Conservation (phyloP, 176 grass and related monocot genomes). For the Ensete ventricosum region DNA sequence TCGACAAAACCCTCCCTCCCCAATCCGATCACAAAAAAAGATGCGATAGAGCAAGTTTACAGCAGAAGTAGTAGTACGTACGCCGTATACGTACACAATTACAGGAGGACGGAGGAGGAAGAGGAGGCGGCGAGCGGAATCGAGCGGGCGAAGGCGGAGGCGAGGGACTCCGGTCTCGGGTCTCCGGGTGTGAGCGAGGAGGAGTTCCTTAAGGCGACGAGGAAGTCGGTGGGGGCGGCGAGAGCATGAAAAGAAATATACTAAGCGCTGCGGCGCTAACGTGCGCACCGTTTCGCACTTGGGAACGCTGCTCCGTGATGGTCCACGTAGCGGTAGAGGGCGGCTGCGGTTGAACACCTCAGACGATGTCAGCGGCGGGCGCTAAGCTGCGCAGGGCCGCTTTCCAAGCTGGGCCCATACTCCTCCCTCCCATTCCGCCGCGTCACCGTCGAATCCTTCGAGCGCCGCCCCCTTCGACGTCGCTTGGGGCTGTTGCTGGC, state of each 20-base stretch:
- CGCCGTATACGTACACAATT: neutral
- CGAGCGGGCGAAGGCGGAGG: neutral
- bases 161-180: neutral
- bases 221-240: neutral
- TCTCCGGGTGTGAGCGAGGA: neutral
- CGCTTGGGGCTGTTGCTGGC: no score
- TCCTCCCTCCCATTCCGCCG: neutral
- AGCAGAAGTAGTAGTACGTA: no score
- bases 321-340: neutral
- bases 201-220: neutral
- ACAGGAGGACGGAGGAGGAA: slow-evolving; percentile 9
- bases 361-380: neutral
- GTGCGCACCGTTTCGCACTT: neutral
- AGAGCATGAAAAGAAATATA: neutral
- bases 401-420: neutral
- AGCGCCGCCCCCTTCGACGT: no score
- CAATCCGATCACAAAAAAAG: neutral
- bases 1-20: neutral
- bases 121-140: slow-evolving; percentile 10
- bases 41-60: neutral
- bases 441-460: neutral
- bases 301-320: neutral
- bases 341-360: neutral
- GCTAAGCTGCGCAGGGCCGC: neutral
- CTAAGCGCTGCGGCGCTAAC: neutral